Conservation (phyloP, 352 stramenopile genomes). For the Phytophthora pluvialis region DNA sequence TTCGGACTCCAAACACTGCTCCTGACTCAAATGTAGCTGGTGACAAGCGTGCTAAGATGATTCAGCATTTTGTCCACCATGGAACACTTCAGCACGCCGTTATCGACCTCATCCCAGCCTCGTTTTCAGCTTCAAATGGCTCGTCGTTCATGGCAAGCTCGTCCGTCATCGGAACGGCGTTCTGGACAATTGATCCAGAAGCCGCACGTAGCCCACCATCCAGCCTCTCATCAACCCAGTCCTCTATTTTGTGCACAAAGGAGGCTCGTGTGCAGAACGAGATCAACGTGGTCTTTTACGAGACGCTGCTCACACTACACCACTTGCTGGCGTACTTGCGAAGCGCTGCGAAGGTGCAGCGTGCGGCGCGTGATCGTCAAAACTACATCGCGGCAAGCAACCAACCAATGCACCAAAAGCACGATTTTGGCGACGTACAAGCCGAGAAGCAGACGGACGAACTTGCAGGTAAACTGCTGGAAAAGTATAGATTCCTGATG, state of each 20-base stretch:
- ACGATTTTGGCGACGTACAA: slow-evolving; percentile 32
- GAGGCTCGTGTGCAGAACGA: slow-evolving; percentile 71
- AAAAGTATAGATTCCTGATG: slow-evolving; percentile 76
- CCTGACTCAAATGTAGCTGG: slow-evolving; percentile 33
- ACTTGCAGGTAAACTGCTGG: slow-evolving; percentile 54
- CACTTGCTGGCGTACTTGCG: slow-evolving; percentile 64
- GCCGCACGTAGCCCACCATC: slow-evolving; percentile 30
- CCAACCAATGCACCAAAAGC: slow-evolving; percentile 13
- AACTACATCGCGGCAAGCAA: slow-evolving; percentile 39
- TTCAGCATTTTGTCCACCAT: slow-evolving; percentile 66
- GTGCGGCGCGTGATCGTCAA: slow-evolving; percentile 19
- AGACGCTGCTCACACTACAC: slow-evolving; percentile 69
- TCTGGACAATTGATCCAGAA: slow-evolving; percentile 48
- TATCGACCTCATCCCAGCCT: slow-evolving; percentile 60
- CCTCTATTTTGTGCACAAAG: slow-evolving; percentile 48
- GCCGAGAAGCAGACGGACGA: slow-evolving; percentile 39
- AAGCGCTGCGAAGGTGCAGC: slow-evolving; percentile 34
- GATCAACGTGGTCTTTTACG: slow-evolving; percentile 74
- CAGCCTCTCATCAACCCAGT: slow-evolving; percentile 41
- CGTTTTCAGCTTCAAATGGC: slow-evolving; percentile 42
- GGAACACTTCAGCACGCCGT: slow-evolving; percentile 52
- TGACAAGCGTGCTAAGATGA: slow-evolving; percentile 55
- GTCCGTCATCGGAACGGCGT: slow-evolving; percentile 34
- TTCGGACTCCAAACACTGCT: slow-evolving; percentile 34
- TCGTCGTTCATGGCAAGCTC: slow-evolving; percentile 25